Conservation (phyloP, 2,329 filamentous ascomycete genomes). For the Botrytis hyacinthi region DNA sequence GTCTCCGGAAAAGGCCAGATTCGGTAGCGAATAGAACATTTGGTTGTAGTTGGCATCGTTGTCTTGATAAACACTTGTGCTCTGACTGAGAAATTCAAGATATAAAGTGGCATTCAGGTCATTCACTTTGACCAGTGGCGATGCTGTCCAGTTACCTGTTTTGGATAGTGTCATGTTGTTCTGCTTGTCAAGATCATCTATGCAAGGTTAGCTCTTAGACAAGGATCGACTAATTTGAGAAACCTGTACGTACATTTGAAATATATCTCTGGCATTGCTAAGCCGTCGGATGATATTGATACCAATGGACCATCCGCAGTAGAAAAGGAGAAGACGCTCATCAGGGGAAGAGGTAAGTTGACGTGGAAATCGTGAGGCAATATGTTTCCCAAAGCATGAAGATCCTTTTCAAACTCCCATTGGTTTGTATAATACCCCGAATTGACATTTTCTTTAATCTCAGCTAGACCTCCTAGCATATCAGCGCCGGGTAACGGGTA, state of each 20-base stretch:
- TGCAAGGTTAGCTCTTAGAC: background rate
- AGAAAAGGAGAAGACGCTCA: constrained; percentile 45
- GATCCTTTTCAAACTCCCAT: constrained; percentile 29
- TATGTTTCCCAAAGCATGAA: constrained; percentile 23
- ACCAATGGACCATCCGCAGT: constrained; percentile 43
- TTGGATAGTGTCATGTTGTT: constrained; percentile 1
- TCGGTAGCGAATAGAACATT: constrained; percentile 36
- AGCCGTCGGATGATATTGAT: constrained; percentile 58
- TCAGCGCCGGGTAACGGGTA: constrained; percentile 27
- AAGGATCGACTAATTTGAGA: background rate
- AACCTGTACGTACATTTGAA: background rate
- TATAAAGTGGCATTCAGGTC: constrained; percentile 49
- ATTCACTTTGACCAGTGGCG: constrained; percentile 53
- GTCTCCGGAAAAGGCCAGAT: constrained; percentile 19
- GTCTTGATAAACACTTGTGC: constrained; percentile 39
- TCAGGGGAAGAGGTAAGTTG: constrained; percentile 48
- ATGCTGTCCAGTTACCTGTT: constrained; percentile 38
- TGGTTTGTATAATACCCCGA: constrained; percentile 26
- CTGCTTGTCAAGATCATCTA: constrained; percentile 21
- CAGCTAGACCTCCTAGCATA: constrained; percentile 25
- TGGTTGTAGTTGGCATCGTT: constrained; percentile 42
- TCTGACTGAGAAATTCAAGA: constrained; percentile 45
- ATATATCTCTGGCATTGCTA: constrained; percentile 54
- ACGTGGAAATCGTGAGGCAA: constrained; percentile 57
- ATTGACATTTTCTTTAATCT: constrained; percentile 24